Evolutionary conservation across 257 asterid genomes (phyloP).

Genomic region (Gentiana dahurica): DNA sequence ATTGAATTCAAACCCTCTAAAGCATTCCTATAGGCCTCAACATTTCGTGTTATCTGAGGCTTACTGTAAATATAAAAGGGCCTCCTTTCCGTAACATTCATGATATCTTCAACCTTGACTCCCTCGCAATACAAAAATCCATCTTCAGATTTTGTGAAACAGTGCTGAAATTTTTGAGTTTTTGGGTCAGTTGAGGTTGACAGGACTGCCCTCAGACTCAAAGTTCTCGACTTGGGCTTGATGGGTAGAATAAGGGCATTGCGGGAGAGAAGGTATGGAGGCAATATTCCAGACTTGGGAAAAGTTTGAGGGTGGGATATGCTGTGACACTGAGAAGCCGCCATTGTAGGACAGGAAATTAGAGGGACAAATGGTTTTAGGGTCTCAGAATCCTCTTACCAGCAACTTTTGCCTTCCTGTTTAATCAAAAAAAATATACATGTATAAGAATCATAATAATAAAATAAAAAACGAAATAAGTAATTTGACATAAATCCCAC

Average conservation of each 20-base stretch:
- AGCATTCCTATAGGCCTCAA: constrained; percentile 78
- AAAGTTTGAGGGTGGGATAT: constrained; percentile 33
- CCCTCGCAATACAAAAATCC: constrained; percentile 72
- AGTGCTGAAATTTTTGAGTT: constrained; percentile 57
- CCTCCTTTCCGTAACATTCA: constrained; percentile 60
- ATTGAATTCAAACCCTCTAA: constrained; percentile 63
- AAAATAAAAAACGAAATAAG: too few species aligned
- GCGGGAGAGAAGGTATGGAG: constrained; percentile 12
- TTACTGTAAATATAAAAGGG: constrained; percentile 89
- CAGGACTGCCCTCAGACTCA: constrained; percentile 38
- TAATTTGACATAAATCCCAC: too few species aligned
- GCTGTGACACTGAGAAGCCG: constrained; percentile 54
- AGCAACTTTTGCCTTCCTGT: too few species aligned
- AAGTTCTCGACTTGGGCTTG: constrained; percentile 31
- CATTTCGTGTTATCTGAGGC: constrained; percentile 74
- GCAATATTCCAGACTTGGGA: constrained; percentile 16
- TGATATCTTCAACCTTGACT: constrained; percentile 54
- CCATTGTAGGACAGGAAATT: constrained; percentile 39
- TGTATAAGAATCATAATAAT: too few species aligned
- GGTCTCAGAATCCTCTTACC: too few species aligned
- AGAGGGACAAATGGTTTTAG: too few species aligned
- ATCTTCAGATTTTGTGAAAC: constrained; percentile 66
- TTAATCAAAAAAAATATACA: too few species aligned
- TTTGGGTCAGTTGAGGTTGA: constrained; percentile 47
- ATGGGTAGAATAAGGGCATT: constrained; percentile 22